These are phyloP conservation scores for Candida namnaoensis DNA, from an alignment of 805 yeast genomes.

Conservation along the genomic window DNA sequence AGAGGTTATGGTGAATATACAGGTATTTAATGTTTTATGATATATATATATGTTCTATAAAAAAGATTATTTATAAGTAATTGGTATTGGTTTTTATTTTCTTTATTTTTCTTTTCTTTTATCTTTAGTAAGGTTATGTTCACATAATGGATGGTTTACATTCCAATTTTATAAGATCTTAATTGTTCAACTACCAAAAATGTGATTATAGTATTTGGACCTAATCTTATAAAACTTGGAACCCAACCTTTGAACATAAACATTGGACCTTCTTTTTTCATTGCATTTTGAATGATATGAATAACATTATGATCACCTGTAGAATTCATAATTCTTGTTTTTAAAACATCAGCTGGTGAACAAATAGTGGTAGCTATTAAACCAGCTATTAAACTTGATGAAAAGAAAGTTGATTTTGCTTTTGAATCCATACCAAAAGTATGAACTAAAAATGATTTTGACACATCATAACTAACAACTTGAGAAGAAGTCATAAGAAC, in stretches of 20 bases:
- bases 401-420: conserved; percentile 63
- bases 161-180: conserved; percentile 43
- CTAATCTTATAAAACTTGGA: conserved; percentile 78
- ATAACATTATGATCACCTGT: conserved; percentile 36
- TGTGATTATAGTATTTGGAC: conserved; percentile 72
- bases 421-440: conserved; percentile 43
- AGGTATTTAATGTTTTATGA: neutral
- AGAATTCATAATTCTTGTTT: conserved; percentile 79
- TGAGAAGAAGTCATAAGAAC: conserved; percentile 86
- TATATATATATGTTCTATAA: too few relatives aligned
- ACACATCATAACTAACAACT: conserved; percentile 78
- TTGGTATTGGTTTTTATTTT: too few relatives aligned
- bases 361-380: conserved; percentile 86
- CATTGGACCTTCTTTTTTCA: conserved; percentile 61
- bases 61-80: too few relatives aligned
- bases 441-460: conserved; percentile 52
- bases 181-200: conserved; percentile 62
- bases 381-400: conserved; percentile 76
- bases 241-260: conserved; percentile 91
- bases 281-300: conserved; percentile 41
- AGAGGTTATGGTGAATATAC: neutral
- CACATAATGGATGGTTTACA: too few relatives aligned
- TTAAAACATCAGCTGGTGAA: conserved; percentile 87
- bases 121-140: too few relatives aligned
- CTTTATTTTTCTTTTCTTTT: too few relatives aligned